Base-by-base conservation (phyloP, 225 moss, liverwort and hornwort genomes). In the Sphagnum contortum region DNA sequence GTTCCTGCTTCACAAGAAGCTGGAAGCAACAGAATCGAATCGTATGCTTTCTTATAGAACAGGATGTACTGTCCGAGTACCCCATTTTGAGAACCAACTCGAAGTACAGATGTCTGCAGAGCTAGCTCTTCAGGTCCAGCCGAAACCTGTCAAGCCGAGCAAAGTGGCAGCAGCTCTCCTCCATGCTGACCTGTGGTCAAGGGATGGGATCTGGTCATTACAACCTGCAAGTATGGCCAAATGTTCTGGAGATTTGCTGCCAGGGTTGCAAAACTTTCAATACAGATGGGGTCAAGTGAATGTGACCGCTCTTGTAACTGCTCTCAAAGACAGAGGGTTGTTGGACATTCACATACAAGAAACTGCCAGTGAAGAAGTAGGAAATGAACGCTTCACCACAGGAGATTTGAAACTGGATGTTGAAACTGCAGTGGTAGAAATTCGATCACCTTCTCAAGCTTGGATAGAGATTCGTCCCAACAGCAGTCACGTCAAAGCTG, bases 51-150 rank as follows among this genome's bases (percentile, higher is more conserved):
- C 61, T 57, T 90, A 89, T 62, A 74, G 71, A 45, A 71, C 73
- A 12, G 79, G 83, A 63, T 70, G 65, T 69, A 62, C 76, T 47
- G 48, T 88, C 55, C 80, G 67, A 62, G 74, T 89, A 61, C 81
- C 87, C 6, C 72, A 70, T 63, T 69, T 73, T 12, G 71, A 80
- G 61, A 69, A 75, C 44, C 74, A 91, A 49, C 62, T 88, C 12
- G 87, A 88, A 72, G 91, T 91, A 14, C 74, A 98, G 64, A 76
- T 98, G 85, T 86, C 87, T 9, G 89, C 98, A 58, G 92, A 91
- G 62, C 77, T 93, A 72, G 93, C 91, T 64, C 77, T 89, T 4
- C 87, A 86, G 65, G 82, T 91, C 62, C 89, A 91, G 62, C 80
- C 89, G 61, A 91, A 89, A 71, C 76, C 83, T 57, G 71, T 91